Evolutionary conservation across 306 rosid genomes (phyloP), one percentile per base, ranked within the genome.

Genomic region (Pterocarpus santalinus): DNA sequence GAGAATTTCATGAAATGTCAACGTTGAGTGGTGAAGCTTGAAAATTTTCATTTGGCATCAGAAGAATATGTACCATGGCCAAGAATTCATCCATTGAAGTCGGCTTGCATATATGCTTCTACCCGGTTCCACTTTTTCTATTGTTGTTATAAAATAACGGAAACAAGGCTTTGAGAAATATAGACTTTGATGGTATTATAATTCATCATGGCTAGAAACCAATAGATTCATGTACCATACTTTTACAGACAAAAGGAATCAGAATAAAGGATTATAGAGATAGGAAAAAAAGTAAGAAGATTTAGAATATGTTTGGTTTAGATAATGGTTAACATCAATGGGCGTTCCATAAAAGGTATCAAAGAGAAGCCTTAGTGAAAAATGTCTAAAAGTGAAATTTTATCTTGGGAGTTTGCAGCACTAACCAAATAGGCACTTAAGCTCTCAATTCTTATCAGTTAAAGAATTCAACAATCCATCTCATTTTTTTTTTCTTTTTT

Each of bases 31-130:
- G 52, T 55, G 34, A 56, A 53, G 36, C 65, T 35, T n/a, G 52
- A 72, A 72, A 38, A 5, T 53, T 72, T 72, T 56, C 17, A 17
- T 36, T 36, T 53, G 3, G 64, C 8, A 34, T 14, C 28, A 7
- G 47, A 52, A 36, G 65, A 72, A 55, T 72, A 34, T 55, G 66
- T 55, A 51, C 35, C 68, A 7, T 52, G 64, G 10, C 76, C 53
- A 3, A 11, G 5, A 76, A 53, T 22, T 68, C 57, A 43, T 15
- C 22, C 66, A 28, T 28, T 2, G 13, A 65, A 22, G 9, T 63
- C 9, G 61, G 41, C 2, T 7, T 8, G n/a, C 56, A 74, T 39
- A 17, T 57, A 60, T 32, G 2, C 39, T 44, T 28, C 38, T 10
- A 33, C 17, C n/a, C 10, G 8, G 8, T 76, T 47, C 7, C 12